phyloP scores from a whole-genome alignment of 768 basidiomycete genomes.

The Calocera viscosa region DNA sequence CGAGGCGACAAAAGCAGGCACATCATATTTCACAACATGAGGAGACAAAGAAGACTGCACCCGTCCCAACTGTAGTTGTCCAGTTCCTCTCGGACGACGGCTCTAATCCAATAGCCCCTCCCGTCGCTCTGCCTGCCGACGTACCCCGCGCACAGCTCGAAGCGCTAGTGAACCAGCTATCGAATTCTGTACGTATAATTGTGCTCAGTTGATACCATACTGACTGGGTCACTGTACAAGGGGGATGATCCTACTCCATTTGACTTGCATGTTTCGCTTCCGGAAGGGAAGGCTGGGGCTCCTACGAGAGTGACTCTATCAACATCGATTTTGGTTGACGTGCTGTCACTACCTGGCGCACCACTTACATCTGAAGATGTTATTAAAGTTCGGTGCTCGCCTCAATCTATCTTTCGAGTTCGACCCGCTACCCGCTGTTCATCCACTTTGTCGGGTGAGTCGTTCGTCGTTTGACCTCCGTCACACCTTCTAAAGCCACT shows the following conservation, averaged over 20 bases:
- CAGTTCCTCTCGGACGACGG: slow-evolving; percentile 89
- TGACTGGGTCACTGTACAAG: slow-evolving; percentile 25
- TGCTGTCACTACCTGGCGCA: slow-evolving; percentile 58
- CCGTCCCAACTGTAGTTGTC: slow-evolving; percentile 63
- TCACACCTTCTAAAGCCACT: not conserved
- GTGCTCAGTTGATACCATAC: not conserved
- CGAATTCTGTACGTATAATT: slow-evolving; percentile 42
- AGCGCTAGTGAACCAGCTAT: slow-evolving; percentile 76
- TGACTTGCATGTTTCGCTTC: slow-evolving; percentile 71
- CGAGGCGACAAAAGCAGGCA: slow-evolving; percentile 74
- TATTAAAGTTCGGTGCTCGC: slow-evolving; percentile 78
- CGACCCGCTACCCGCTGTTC: slow-evolving; percentile 90
- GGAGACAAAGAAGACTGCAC: slow-evolving; percentile 25
- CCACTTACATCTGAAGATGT: slow-evolving; percentile 74
- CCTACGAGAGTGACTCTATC: slow-evolving; percentile 73
- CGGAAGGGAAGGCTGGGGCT: slow-evolving; percentile 40
- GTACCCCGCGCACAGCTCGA: slow-evolving; percentile 73
- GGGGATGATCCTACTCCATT: slow-evolving; percentile 87
- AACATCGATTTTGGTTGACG: slow-evolving; percentile 70
- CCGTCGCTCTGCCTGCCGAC: slow-evolving; percentile 80
- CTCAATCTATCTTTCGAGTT: slow-evolving; percentile 91
- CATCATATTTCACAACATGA: slow-evolving; percentile 55
- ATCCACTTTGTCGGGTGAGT: slow-evolving; percentile 70
- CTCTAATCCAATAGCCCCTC: slow-evolving; percentile 66
- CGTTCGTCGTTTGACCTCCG: not conserved